Percentiles rank a stretch among this genome's conserved stretches.
phyloP scores from a whole-genome alignment of 768 basidiomycete genomes.

The Leccinum rimulosum region DNA sequence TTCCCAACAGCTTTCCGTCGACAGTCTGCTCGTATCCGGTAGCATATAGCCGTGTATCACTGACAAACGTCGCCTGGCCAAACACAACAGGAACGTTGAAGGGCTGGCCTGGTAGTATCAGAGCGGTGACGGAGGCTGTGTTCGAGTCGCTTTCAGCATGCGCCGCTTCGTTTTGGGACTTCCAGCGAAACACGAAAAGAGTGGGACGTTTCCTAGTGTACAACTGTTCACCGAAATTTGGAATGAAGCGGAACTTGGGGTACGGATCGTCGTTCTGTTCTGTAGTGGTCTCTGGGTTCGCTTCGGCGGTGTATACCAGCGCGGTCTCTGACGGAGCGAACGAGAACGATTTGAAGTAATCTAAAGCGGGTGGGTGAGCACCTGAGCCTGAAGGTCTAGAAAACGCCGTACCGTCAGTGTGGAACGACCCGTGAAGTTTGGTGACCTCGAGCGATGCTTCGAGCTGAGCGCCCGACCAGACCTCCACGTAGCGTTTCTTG shows the following conservation, averaged over 20 bases:
- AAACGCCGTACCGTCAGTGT: slow-evolving; percentile 50
- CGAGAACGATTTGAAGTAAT: slow-evolving; percentile 46
- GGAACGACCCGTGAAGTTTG: slow-evolving; percentile 55
- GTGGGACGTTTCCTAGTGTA: slow-evolving; percentile 49
- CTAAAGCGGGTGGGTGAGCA: slow-evolving; percentile 30
- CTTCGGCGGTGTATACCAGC: slow-evolving; percentile 62
- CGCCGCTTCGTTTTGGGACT: slow-evolving; percentile 7
- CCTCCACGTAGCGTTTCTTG: slow-evolving; percentile 55
- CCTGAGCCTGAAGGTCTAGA: background rate
- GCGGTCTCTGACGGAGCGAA: slow-evolving; percentile 54
- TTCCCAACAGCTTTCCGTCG: slow-evolving; percentile 58
- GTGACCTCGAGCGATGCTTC: slow-evolving; percentile 55
- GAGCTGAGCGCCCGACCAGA: slow-evolving; percentile 49
- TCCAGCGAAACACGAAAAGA: slow-evolving; percentile 55
- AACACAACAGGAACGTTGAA: slow-evolving; percentile 35
- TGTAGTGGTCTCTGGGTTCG: slow-evolving; percentile 28
- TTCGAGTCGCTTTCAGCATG: background rate
- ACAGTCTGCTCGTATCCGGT: slow-evolving; percentile 59
- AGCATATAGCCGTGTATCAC: slow-evolving; percentile 44
- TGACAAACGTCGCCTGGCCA: slow-evolving; percentile 56
- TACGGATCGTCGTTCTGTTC: slow-evolving; percentile 28
- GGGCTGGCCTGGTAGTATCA: slow-evolving; percentile 12
- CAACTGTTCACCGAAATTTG: slow-evolving; percentile 65
- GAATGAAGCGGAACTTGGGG: slow-evolving; percentile 51
- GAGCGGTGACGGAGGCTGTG: slow-evolving; percentile 8